Evolutionary conservation across 1,284 basidiomycete species (phyloP).

Genomic region (Heterobasidion annosum): DNA sequence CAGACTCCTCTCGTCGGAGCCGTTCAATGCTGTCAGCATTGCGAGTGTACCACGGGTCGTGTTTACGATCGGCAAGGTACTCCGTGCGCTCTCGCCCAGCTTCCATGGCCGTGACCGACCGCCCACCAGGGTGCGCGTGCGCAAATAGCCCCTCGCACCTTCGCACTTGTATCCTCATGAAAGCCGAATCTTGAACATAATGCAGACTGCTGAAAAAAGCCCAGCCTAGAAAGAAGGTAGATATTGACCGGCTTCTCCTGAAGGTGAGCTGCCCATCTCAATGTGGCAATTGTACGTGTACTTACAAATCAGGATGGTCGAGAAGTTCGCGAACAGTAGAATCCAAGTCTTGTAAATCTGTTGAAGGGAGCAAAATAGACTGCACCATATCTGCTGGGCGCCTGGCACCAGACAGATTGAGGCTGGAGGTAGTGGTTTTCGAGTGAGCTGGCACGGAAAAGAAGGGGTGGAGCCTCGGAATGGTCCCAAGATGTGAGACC

Average conservation of each 20-base stretch:
- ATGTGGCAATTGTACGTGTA: constrained; percentile 4
- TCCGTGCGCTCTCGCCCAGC: neutral
- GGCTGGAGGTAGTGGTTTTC: too few relatives aligned
- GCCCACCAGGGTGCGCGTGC: neutral
- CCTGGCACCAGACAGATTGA: neutral
- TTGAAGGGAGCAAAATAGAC: constrained; percentile 74
- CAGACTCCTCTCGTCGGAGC: neutral
- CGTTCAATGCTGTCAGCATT: constrained; percentile 3
- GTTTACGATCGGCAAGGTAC: neutral
- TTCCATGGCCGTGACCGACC: neutral
- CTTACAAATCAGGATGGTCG: constrained; percentile 20
- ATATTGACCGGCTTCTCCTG: constrained; percentile 27
- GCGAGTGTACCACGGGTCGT: neutral
- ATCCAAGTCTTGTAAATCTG: constrained; percentile 25
- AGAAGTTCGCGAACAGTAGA: constrained; percentile 12
- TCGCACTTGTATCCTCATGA: constrained; percentile 13
- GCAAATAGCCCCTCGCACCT: constrained; percentile 1
- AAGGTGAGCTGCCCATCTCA: neutral
- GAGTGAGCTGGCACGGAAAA: too few relatives aligned
- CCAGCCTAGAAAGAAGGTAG: constrained; percentile 41
- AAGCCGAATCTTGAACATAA: constrained; percentile 21
- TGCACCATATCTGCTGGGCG: constrained; percentile 36
- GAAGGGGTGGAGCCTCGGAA: too few relatives aligned
- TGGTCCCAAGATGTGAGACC: too few relatives aligned
- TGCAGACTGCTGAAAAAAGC: constrained; percentile 36